Evolutionary conservation across 176 grass and related monocot species (phyloP), one percentile per base, ranked within the genome.

Genomic region (Cymbopogon citratus): DNA sequence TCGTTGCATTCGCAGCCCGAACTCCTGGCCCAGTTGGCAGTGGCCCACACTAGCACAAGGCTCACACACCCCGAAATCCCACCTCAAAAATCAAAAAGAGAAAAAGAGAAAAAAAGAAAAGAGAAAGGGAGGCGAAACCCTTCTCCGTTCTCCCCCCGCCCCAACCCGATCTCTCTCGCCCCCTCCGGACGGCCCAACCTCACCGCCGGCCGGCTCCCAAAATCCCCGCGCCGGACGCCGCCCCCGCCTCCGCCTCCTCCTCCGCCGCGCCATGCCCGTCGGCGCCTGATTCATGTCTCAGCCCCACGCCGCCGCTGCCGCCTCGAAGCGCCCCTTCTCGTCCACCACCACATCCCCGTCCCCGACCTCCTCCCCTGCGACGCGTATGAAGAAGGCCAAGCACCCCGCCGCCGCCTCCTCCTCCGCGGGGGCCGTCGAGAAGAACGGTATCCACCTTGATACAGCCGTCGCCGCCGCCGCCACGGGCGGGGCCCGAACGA

Each of bases 351-450:
- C 63, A 73, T 39, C 83, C 85, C 12, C 90, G 35, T 18, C 81
- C 39, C 35, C 76, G 31, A 6, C 77, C 15, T 56, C 91, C 38
- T 75, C 89, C 60, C 46, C 78, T 18, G 23, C 86, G 36, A 46
- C 69, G 26, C 77, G 73, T 60, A 94, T 94, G 91, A 94, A 94
- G 83, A 94, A 94, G 83, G 64, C 75, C 41, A 94, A 88, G 59
- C 67, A 76, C 44, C 89, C 84, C 9, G 82, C 57, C 13, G 5
- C 68, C 26, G 9, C 84, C 46, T 56, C 78, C 40, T 83, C 92
- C 46, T 16, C 83, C 44, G 14, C 59, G 12, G 77, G 45, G 13
- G 38, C 65, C 45, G 40, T 80, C 24, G 92, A 94, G 83, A 94
- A 91, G 83, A 94, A 89, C 71, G 86, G 80, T 31, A 69, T 91